Evolutionary conservation across 331 rosid genomes (phyloP).

Genomic region (Quercus lobata): DNA sequence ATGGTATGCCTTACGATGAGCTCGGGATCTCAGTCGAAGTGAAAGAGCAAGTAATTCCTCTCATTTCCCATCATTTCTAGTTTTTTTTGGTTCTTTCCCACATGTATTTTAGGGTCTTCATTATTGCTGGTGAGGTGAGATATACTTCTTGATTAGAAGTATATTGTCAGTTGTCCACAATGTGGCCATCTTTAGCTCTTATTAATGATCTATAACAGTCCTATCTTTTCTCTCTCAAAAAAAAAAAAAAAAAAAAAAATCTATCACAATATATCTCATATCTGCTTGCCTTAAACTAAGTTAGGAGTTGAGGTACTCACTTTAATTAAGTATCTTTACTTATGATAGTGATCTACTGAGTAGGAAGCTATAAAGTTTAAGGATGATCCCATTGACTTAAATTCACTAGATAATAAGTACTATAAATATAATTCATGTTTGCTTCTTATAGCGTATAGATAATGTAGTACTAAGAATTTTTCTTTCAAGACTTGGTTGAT

Average conservation of each 20-base stretch:
- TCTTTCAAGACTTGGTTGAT: too few relatives aligned
- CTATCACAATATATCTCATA: background rate
- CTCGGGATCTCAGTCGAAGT: constrained; percentile 63
- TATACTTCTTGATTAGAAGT: background rate
- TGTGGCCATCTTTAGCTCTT: background rate
- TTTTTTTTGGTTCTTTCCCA: background rate
- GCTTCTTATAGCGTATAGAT: too few relatives aligned
- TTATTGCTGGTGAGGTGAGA: background rate
- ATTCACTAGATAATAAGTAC: too few relatives aligned
- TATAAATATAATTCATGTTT: too few relatives aligned
- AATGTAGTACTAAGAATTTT: too few relatives aligned
- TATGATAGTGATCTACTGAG: background rate
- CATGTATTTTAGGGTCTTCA: background rate
- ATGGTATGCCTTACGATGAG: constrained; percentile 39
- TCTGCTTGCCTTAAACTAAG: background rate
- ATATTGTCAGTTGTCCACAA: background rate
- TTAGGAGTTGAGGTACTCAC: background rate
- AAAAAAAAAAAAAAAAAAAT: background rate
- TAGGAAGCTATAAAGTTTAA: too few relatives aligned
- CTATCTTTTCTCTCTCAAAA: too few relatives aligned
- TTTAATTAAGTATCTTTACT: background rate
- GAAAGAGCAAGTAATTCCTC: constrained; percentile 50
- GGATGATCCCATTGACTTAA: too few relatives aligned
- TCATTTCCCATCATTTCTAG: background rate
- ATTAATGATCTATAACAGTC: background rate